These are phyloP conservation scores for Triadica sebifera DNA, from an alignment of 345 rosid genomes.

Conservation along the genomic window DNA sequence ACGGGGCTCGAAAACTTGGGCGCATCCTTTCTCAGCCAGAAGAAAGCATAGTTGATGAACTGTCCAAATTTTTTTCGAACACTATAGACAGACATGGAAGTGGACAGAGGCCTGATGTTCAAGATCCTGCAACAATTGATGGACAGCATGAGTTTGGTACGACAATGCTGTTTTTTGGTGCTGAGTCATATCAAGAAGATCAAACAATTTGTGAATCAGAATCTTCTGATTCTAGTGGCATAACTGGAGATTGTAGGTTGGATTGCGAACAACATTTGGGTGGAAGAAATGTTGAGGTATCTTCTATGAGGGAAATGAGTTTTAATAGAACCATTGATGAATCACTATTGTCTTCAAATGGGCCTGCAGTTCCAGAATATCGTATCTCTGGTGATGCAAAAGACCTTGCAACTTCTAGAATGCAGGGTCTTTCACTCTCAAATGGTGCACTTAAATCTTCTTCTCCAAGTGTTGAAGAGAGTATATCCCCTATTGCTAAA, in stretches of 20 bases:
- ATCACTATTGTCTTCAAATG: slow-evolving; percentile 1
- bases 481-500: slow-evolving; percentile 28
- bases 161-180: slow-evolving; percentile 28
- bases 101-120: slow-evolving; percentile 82
- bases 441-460: slow-evolving; percentile 32
- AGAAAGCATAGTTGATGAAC: slow-evolving; percentile 52
- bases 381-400: slow-evolving; percentile 12
- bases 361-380: slow-evolving; percentile 16
- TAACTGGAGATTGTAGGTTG: slow-evolving; percentile 21
- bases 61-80: slow-evolving; percentile 67
- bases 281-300: slow-evolving; percentile 16
- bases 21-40: slow-evolving; percentile 54
- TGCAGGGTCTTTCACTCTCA: slow-evolving; percentile 17
- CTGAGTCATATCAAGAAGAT: slow-evolving; percentile 46
- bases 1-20: slow-evolving; percentile 88
- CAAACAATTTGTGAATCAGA: slow-evolving; percentile 39
- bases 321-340: slow-evolving; percentile 25
- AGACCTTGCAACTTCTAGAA: slow-evolving; percentile 18
- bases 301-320: slow-evolving; percentile 25
- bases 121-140: slow-evolving; percentile 43
- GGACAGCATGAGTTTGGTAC: slow-evolving; percentile 38
- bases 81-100: slow-evolving; percentile 74
- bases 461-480: slow-evolving; percentile 28
- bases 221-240: slow-evolving; percentile 25
- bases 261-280: slow-evolving; percentile 25